Conservation (phyloP, 148 eudicot species). For the Chenopodium berlandieri region DNA sequence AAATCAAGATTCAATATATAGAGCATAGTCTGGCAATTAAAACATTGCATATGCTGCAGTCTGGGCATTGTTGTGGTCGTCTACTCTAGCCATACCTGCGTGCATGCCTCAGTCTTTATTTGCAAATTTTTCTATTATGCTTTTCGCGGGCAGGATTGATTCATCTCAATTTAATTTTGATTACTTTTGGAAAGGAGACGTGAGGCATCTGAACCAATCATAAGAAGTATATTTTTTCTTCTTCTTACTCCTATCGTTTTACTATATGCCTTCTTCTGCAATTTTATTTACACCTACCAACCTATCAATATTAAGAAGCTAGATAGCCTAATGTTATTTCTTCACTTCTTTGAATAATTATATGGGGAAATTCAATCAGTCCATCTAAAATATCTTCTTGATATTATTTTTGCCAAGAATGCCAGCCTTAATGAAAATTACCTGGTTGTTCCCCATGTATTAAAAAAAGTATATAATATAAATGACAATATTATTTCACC, state of each 20-base stretch:
- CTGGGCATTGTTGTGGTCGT: background rate
- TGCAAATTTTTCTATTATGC: background rate
- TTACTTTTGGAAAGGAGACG: background rate
- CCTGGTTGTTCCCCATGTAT: too few species aligned
- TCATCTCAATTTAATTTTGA: background rate
- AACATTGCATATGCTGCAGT: too few species aligned
- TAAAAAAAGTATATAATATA: too few species aligned
- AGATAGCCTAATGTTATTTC: background rate
- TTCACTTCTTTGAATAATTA: background rate
- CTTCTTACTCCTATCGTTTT: background rate
- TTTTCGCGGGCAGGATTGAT: background rate
- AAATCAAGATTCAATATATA: background rate
- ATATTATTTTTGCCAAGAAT: background rate
- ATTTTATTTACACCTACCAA: too few species aligned
- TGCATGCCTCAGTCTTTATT: background rate
- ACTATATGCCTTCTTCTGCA: background rate
- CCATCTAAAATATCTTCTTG: background rate
- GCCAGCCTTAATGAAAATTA: too few species aligned
- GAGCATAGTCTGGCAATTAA: background rate
- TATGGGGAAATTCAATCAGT: background rate
- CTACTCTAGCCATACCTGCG: background rate
- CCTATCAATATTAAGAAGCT: background rate
- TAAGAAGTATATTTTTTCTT: background rate
- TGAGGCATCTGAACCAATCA: background rate
- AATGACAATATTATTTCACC: too few species aligned